These are phyloP conservation scores for Verticillium isaacii DNA, from an alignment of 2,329 filamentous ascomycete genomes.

Conservation along the genomic window DNA sequence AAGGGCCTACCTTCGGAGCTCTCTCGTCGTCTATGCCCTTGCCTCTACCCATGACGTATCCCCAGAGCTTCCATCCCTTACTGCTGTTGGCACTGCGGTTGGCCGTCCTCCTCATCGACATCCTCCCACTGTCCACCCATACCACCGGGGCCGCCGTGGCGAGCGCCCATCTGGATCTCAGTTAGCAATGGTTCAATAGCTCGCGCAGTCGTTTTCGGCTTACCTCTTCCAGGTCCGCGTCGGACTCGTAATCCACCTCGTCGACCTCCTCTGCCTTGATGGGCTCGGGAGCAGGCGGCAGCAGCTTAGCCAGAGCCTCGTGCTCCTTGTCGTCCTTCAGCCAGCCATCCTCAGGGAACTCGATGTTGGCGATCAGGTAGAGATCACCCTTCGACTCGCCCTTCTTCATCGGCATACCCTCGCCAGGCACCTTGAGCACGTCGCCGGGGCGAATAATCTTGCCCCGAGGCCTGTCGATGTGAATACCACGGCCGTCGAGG, in stretches of 20 bases:
- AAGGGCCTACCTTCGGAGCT: not conserved
- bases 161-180: slow-evolving; percentile 59
- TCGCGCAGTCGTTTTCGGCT: slow-evolving; percentile 17
- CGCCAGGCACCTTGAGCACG: slow-evolving; percentile 77
- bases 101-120: slow-evolving; percentile 62
- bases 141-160: slow-evolving; percentile 59
- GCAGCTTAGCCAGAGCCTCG: slow-evolving; percentile 65
- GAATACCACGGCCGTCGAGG: slow-evolving; percentile 87
- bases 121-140: slow-evolving; percentile 65
- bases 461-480: slow-evolving; percentile 73
- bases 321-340: slow-evolving; percentile 66
- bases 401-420: slow-evolving; percentile 92
- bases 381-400: slow-evolving; percentile 81
- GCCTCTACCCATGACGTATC: not conserved
- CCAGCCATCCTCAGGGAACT: slow-evolving; percentile 88
- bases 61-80: slow-evolving; percentile 34
- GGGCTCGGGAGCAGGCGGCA: slow-evolving; percentile 59
- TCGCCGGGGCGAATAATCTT: slow-evolving; percentile 80
- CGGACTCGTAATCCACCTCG: slow-evolving; percentile 81
- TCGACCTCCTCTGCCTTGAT: slow-evolving; percentile 74
- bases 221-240: slow-evolving; percentile 76
- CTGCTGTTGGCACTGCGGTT: slow-evolving; percentile 69
- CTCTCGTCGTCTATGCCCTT: not conserved
- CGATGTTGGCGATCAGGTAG: slow-evolving; percentile 78
- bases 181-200: slow-evolving; percentile 17